Evolutionary conservation across 352 stramenopile species (phyloP).

Genomic region (Phytopythium boreale): DNA sequence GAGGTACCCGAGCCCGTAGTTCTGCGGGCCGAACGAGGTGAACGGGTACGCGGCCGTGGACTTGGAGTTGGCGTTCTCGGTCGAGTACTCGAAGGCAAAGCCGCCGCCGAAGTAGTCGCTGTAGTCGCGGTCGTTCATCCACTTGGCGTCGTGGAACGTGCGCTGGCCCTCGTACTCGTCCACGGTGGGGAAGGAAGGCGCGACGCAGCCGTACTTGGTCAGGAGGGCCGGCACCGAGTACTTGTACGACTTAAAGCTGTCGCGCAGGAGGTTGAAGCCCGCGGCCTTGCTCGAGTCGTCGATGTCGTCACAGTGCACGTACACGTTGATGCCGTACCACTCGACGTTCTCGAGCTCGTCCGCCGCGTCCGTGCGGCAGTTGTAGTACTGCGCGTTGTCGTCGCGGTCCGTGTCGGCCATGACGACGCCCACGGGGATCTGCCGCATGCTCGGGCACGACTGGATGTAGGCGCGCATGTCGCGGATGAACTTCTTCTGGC

Average conservation of each 20-base stretch:
- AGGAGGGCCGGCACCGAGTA: conserved; percentile 35
- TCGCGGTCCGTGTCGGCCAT: conserved; percentile 61
- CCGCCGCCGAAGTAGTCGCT: conserved; percentile 60
- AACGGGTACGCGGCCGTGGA: conserved; percentile 59
- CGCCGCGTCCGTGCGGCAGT: conserved; percentile 57
- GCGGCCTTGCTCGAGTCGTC: conserved; percentile 32
- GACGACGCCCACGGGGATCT: conserved; percentile 75
- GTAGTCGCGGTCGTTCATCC: conserved; percentile 48
- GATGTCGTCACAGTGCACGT: conserved; percentile 70
- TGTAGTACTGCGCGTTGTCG: conserved; percentile 77
- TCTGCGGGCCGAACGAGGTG: conserved; percentile 51
- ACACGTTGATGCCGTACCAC: conserved; percentile 87
- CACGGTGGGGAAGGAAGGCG: conserved; percentile 29
- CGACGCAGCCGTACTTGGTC: conserved; percentile 30
- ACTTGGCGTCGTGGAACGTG: conserved; percentile 68
- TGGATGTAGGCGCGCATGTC: conserved; percentile 82
- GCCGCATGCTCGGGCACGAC: conserved; percentile 48
- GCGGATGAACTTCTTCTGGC: conserved; percentile 87
- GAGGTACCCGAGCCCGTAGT: conserved; percentile 82
- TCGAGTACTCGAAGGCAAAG: conserved; percentile 80
- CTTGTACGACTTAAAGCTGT: conserved; percentile 61
- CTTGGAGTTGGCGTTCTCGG: conserved; percentile 71
- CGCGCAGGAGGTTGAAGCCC: conserved; percentile 58
- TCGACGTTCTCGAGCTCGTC: conserved; percentile 72
- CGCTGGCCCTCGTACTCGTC: conserved; percentile 72